Conservation (phyloP, 2,329 filamentous ascomycete genomes). For the Alternaria infectoria region DNA sequence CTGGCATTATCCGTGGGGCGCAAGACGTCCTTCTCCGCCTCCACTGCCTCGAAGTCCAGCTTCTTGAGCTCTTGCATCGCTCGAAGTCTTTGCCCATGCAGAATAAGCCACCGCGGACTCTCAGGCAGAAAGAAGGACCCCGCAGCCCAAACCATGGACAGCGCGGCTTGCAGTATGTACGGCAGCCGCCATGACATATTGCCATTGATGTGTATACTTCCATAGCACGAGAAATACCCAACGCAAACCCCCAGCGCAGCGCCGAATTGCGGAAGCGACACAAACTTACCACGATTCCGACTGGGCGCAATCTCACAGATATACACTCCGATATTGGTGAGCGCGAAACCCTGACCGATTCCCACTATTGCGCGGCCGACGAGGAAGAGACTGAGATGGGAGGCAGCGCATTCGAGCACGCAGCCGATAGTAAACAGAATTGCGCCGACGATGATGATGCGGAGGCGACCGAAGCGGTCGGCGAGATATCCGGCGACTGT, state of each 20-base stretch:
- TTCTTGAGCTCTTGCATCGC: neutral
- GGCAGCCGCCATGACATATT: neutral
- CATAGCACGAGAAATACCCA: neutral
- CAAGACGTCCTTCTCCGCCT: neutral
- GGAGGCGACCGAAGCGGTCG: neutral
- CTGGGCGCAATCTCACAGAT: neutral
- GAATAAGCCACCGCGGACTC: neutral
- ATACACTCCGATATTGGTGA: neutral
- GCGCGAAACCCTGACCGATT: neutral
- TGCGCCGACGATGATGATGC: neutral
- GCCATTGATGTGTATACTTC: neutral
- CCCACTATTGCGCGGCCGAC: neutral
- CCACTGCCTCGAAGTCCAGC: neutral
- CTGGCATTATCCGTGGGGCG: fast-evolving
- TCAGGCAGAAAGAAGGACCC: neutral
- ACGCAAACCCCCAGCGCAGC: neutral
- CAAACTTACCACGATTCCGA: neutral
- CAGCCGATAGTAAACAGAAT: neutral
- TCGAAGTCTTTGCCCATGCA: neutral
- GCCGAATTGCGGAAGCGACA: neutral
- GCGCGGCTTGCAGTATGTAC: neutral
- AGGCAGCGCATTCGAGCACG: neutral
- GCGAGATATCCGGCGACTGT: neutral
- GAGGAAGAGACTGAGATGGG: neutral
- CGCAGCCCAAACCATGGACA: neutral